phyloP scores from a whole-genome alignment of 1,284 basidiomycete genomes.

The Cryptococcus maquisensis region DNA sequence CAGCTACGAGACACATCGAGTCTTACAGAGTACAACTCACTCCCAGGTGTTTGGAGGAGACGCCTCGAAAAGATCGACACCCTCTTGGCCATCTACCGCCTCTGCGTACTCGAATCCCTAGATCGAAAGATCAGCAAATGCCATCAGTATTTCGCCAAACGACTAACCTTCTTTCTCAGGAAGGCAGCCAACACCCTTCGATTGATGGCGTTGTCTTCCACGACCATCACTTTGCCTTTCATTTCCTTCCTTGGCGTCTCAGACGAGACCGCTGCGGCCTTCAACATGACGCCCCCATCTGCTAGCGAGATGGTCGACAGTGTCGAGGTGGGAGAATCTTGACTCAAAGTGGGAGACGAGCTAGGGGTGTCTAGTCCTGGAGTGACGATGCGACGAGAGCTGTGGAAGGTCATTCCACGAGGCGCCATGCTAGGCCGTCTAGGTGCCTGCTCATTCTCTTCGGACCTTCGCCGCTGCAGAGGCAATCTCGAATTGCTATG shows the following conservation, averaged over 20 bases:
- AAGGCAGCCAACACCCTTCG: conserved; percentile 63
- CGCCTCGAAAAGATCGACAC: conserved; percentile 70
- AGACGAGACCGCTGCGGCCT: conserved; percentile 42
- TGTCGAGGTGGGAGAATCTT: conserved; percentile 45
- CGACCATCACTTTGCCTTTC: conserved; percentile 64
- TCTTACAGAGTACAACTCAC: conserved; percentile 52
- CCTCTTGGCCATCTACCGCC: conserved; percentile 77
- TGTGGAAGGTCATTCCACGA: conserved; percentile 40
- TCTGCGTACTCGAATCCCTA: conserved; percentile 73
- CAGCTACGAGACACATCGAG: neutral
- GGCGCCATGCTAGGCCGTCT: conserved; percentile 39
- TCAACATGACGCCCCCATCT: conserved; percentile 53
- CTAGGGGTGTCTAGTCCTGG: conserved; percentile 3
- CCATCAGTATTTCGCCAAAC: neutral
- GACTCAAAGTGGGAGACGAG: conserved; percentile 22
- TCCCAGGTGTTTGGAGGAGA: conserved; percentile 58
- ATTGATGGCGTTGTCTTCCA: conserved; percentile 71
- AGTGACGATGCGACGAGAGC: neutral
- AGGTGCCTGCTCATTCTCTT: conserved; percentile 34
- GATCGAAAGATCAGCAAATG: conserved; percentile 2
- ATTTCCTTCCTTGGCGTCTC: conserved; percentile 46
- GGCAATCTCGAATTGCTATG: conserved; percentile 16
- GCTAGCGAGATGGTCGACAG: conserved; percentile 50
- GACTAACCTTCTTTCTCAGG: conserved; percentile 66
- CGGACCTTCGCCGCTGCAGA: conserved; percentile 40